Evolutionary conservation across 2,329 filamentous ascomycete species (phyloP).

Genomic region (Trichothecium sympodiale): DNA sequence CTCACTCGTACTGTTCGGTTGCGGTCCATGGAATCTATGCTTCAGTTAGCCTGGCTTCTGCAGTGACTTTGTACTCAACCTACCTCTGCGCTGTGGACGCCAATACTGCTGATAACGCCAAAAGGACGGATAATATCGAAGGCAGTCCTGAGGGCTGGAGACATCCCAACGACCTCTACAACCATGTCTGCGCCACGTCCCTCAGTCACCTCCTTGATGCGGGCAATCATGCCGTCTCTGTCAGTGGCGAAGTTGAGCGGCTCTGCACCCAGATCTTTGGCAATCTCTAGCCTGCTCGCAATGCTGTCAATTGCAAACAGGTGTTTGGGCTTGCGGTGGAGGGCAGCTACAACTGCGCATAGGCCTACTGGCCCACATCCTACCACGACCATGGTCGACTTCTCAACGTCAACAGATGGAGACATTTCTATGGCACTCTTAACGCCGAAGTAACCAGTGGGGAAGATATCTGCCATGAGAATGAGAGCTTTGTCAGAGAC

Average conservation of each 20-base stretch:
- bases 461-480: constrained; percentile 90
- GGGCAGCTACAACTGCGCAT: constrained; percentile 68
- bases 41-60: constrained; percentile 10
- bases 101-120: constrained; percentile 64
- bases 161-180: constrained; percentile 66
- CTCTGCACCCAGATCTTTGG: constrained; percentile 65
- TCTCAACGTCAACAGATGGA: constrained; percentile 17
- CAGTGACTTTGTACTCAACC: constrained; percentile 9
- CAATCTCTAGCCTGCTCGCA: constrained; percentile 61
- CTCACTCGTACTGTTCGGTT: constrained; percentile 47
- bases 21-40: constrained; percentile 55
- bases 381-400: constrained; percentile 63
- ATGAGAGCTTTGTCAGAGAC: constrained; percentile 58
- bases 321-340: constrained; percentile 58
- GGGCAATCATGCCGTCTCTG: constrained; percentile 50
- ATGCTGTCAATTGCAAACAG: constrained; percentile 73
- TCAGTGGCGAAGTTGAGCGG: constrained; percentile 68
- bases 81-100: constrained; percentile 65
- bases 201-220: constrained; percentile 63
- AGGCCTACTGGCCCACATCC: constrained; percentile 81
- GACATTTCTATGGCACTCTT: constrained; percentile 59
- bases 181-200: constrained; percentile 79
- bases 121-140: constrained; percentile 64
- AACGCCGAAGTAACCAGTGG: constrained; percentile 75
- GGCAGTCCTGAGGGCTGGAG: constrained; percentile 56